Percentiles rank a stretch among this genome's conserved stretches.
Conservation (phyloP, 345 rosid genomes). For the Eutrema yunnanense region DNA sequence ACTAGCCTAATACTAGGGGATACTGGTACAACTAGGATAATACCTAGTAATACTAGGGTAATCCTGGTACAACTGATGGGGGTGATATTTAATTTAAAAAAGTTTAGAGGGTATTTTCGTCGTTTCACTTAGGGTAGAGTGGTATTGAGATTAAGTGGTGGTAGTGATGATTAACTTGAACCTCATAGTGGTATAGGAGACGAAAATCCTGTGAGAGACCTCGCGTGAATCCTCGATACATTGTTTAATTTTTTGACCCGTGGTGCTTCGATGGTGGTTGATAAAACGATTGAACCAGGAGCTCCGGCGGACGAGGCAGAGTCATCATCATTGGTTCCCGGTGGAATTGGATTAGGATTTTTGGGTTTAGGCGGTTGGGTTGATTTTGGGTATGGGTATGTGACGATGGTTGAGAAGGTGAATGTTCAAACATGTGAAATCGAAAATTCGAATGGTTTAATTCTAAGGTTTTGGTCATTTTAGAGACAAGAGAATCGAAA, state of each 20-base stretch:
- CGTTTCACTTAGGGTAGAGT: no score
- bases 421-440: constrained; percentile 66
- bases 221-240: constrained; percentile 43
- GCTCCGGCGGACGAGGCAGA: constrained; percentile 21
- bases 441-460: neutral
- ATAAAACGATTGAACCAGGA: constrained; percentile 18
- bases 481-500: no score
- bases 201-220: no score
- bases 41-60: no score
- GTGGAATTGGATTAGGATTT: constrained; percentile 27
- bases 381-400: constrained; percentile 31
- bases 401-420: constrained; percentile 39
- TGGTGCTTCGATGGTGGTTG: constrained; percentile 22
- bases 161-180: no score
- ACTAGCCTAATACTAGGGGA: no score
- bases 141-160: no score
- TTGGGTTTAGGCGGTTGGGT: constrained; percentile 33
- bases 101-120: no score
- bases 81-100: no score
- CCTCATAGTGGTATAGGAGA: no score
- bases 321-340: constrained; percentile 18
- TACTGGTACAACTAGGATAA: no score
- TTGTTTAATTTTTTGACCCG: constrained; percentile 29
- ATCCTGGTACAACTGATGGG: no score
- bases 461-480: neutral